A percentile compares a stretch with the other conserved stretches of the same genome.
phyloP scores from a whole-genome alignment of 106 monocot genomes.

The Platanthera zijinensis region DNA sequence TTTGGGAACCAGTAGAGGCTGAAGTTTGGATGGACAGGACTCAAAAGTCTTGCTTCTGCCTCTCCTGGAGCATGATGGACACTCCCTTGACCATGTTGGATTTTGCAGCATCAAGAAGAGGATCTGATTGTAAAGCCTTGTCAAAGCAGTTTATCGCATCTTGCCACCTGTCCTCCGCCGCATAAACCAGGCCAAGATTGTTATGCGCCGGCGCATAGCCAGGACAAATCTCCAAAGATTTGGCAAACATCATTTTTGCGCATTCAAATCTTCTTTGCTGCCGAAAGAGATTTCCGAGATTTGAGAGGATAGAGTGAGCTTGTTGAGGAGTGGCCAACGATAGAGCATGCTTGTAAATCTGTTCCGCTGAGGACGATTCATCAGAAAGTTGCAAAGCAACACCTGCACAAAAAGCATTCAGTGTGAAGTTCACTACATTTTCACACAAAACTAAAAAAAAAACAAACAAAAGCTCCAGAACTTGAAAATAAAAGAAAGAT shows the following conservation, averaged over 20 bases:
- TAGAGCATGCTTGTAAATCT: conserved; percentile 67
- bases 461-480: background rate
- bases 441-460: background rate
- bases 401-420: conserved; percentile 17
- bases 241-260: conserved; percentile 53
- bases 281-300: conserved; percentile 85
- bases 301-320: conserved; percentile 74
- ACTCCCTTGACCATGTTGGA: conserved; percentile 67
- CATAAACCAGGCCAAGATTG: conserved; percentile 84
- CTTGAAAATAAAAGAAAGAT: background rate
- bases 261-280: conserved; percentile 53
- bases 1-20: too few relatives aligned
- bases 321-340: conserved; percentile 49
- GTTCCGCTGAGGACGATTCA: conserved; percentile 64
- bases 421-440: background rate
- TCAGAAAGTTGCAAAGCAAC: conserved; percentile 74
- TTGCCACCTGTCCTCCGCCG: conserved; percentile 66
- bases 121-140: conserved; percentile 67
- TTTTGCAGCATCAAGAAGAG: conserved; percentile 79
- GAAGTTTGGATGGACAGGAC: too few relatives aligned
- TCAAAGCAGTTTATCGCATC: conserved; percentile 65
- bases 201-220: conserved; percentile 86
- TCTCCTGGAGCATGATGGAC: background rate
- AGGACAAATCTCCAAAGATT: conserved; percentile 71
- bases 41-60: too few relatives aligned